phyloP scores from a whole-genome alignment of 2,329 filamentous ascomycete species.

The Talaromyces sp. region DNA sequence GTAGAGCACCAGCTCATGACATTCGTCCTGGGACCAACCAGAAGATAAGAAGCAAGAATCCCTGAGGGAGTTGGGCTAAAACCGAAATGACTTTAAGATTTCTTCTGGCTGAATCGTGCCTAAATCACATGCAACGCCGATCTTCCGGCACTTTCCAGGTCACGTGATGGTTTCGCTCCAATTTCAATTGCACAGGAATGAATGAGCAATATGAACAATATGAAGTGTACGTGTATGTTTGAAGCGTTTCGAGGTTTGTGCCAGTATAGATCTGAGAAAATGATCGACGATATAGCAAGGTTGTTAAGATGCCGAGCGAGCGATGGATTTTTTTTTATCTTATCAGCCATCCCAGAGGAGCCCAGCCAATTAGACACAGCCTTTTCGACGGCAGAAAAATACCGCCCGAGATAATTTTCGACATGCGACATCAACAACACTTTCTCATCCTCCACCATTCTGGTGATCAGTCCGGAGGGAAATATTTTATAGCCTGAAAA shows the following conservation, averaged over 20 bases:
- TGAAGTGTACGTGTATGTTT: no score
- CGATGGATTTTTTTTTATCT: slow-evolving; percentile 19
- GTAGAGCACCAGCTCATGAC: slow-evolving; percentile 12
- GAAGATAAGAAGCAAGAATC: not conserved
- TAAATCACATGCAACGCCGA: slow-evolving; percentile 16
- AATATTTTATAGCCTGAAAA: slow-evolving; percentile 16
- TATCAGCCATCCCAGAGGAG: slow-evolving; percentile 11
- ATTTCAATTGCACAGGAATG: no score
- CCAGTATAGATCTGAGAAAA: not conserved
- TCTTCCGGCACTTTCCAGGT: slow-evolving; percentile 11
- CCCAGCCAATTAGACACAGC: slow-evolving; percentile 7
- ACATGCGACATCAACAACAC: not conserved
- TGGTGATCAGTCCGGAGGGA: not conserved
- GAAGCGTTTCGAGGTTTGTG: not conserved
- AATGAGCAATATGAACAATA: no score
- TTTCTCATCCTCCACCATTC: not conserved
- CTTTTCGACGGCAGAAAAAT: slow-evolving; percentile 14
- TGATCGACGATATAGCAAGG: not conserved
- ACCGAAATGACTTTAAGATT: not conserved
- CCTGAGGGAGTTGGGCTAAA: not conserved
- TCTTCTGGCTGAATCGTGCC: not conserved
- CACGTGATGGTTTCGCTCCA: no score
- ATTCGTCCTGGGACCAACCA: not conserved
- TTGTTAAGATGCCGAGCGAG: not conserved
- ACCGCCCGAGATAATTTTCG: slow-evolving; percentile 20